Base-by-base conservation (phyloP, 179 eudicot genomes). In the Sideroxylon spinosum region DNA sequence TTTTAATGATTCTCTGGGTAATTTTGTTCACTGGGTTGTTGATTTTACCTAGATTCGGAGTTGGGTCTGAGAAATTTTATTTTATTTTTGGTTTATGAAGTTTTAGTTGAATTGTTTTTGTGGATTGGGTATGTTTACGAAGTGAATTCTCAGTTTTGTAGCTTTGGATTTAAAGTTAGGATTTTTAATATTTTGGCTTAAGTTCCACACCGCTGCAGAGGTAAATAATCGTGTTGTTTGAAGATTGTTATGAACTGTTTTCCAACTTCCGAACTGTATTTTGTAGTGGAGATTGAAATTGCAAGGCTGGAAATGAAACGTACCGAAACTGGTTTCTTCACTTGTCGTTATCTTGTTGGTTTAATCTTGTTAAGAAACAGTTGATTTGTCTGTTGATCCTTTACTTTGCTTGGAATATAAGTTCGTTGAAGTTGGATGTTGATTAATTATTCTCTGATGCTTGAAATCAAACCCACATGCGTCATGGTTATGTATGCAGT, bases 401-500 rank as follows among this genome's bases (percentile, higher is more conserved):
- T 55, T 29, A 16, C 65, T 17, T 56, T 29, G 48, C 29, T 16
- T 77, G 29, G 11, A 55, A 53, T 13, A 9, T 37, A 19, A 4
- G 72, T n/a, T 77, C 64, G 3, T 28, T 53, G 46, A 67, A 53
- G 52, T 37, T 23, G 4, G 5, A 37, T 37, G 44, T 37, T 60
- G 22, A 32, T 37, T 55, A 55, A 7, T 69, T 52, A 44, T 68
- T 10, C 19, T 57, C 19, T 37, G 49, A 77, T 56, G 44, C 67
- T 77, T 78, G 57, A 67, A 68, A 23, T 17, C n/a, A 20, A 13
- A 77, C 61, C 29, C 12, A 55, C 53, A 53, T 55, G 48, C 26
- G 74, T 28, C 37, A 23, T 68, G 68, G 46, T 70, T 68, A 14
- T 26, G 60, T 23, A 49, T 75, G 55, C 46, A 19, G 78, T 69